Evolutionary conservation across 2,329 filamentous ascomycete genomes (phyloP), one percentile per base, ranked within the genome.

Genomic region (Aspergillus pseudoglaucus): DNA sequence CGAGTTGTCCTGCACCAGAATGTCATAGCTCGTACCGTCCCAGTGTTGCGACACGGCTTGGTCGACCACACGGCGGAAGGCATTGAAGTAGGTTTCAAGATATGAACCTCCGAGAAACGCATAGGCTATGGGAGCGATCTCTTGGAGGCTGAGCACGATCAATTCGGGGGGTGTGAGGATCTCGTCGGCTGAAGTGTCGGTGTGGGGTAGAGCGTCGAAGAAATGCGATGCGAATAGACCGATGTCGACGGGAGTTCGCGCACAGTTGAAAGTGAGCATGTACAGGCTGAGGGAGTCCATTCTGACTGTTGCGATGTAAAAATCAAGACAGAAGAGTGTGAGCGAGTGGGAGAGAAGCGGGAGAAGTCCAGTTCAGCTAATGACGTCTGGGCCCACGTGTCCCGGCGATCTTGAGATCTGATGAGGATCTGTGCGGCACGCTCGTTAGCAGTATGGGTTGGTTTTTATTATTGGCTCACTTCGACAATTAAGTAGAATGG

Each of bases 261-360:
- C 91, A 61, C 88, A 94, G 65, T 97, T 97, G 75, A 93, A 95
- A 9, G 90, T 95, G 46, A 95, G 69, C 53, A 95, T 78, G 60
- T 95, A 85, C 47, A 90, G 70, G 59, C 84, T 82, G 47, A 94
- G 75, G 51, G 76, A 71, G 38, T 76, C 75, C 64, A 71, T 68
- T 33, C 40, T 57, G 39, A 30, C 12, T 4, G 17, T 30, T 32
- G 9, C 9, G 9, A 17, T 12, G 25, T 30, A 30, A 12, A 30
- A 30, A 30, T 12, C 9, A 42, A n/a, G 7, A 14, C 1, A 6
- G 8, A 22, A 8, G 6, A 14, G 32, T 15, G 22, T 5, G 22
- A 22, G 22, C 6, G 22, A 22, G 22, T 22, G 18, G 15, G 17
- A 20, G 10, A 20, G 20, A 32, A 12, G 15, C 3, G 12, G 15